A percentile compares a stretch with the other conserved stretches of the same genome.
Evolutionary conservation across 2,329 filamentous ascomycete species (phyloP).

Genomic region (Westerdykella aurantiaca): DNA sequence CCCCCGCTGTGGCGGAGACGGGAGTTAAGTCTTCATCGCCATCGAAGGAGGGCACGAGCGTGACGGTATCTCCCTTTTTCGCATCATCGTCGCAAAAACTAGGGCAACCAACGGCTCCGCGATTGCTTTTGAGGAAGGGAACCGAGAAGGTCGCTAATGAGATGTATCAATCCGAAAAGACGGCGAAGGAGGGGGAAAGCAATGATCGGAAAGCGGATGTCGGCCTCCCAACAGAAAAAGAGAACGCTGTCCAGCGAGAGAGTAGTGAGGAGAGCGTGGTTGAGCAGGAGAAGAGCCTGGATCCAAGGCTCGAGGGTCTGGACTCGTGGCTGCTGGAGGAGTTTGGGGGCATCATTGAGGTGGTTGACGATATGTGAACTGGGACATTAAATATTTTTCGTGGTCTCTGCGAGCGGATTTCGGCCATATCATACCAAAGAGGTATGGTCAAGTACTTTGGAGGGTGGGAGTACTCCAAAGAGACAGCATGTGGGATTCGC

Average conservation of each 20-base stretch:
- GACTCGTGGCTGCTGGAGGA: conserved; percentile 37
- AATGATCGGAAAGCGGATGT: background rate
- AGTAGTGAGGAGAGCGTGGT: background rate
- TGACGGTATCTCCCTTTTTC: background rate
- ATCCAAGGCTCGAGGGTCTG: conserved; percentile 28
- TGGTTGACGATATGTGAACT: conserved; percentile 16
- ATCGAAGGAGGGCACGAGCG: background rate
- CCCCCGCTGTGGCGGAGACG: background rate
- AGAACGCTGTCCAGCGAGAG: background rate
- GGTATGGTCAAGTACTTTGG: too few species aligned
- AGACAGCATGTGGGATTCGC: too few species aligned
- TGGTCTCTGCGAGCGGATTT: too few species aligned
- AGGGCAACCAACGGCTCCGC: too few species aligned
- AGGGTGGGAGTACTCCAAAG: too few species aligned
- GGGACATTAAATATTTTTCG: background rate
- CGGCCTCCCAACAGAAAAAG: background rate
- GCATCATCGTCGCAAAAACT: too few species aligned
- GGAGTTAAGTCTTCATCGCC: background rate
- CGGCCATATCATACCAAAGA: too few species aligned
- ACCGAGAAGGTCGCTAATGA: background rate
- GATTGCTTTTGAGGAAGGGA: too few species aligned
- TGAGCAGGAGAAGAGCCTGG: conserved; percentile 2
- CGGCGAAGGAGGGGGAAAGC: conserved; percentile 1
- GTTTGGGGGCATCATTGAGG: conserved; percentile 38
- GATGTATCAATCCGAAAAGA: background rate